Conservation (phyloP, 192 early-diverging fungal genomes). For the Coemansia sp. region DNA sequence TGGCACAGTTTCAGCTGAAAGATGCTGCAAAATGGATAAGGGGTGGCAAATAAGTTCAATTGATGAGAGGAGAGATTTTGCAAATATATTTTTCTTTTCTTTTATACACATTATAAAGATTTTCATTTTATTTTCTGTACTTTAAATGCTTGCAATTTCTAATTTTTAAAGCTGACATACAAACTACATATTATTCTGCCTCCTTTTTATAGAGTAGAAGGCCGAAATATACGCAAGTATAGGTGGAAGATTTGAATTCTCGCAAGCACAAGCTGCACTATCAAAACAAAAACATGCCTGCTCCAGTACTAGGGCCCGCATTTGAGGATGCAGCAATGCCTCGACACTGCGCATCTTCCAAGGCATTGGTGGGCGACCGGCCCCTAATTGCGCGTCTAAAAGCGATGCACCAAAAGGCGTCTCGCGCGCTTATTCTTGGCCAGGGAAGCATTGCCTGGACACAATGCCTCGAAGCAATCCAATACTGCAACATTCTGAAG, state of each 20-base stretch:
- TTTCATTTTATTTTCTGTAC: not conserved
- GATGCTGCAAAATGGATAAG: not conserved
- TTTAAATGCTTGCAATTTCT: not conserved
- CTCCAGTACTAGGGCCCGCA: not conserved
- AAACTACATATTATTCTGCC: no score
- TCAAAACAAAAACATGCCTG: not conserved
- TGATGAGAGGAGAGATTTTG: no score
- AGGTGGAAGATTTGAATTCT: not conserved
- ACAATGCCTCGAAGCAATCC: conserved; percentile 32
- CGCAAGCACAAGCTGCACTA: not conserved
- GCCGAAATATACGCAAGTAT: no score
- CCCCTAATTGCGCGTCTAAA: conserved; percentile 23
- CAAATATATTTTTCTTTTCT: not conserved
- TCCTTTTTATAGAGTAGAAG: no score
- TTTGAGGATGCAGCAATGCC: not conserved
- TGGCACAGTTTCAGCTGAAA: not conserved
- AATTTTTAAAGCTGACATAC: no score
- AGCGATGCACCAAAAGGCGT: conserved; percentile 50
- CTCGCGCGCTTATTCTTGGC: conserved; percentile 49
- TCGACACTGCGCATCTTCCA: not conserved
- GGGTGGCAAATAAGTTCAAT: not conserved
- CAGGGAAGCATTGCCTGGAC: conserved; percentile 40
- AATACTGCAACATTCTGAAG: conserved; percentile 36
- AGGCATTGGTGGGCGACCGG: not conserved
- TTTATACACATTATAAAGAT: not conserved